A percentile compares a stretch with the other conserved stretches of the same genome.
Evolutionary conservation across 805 yeast genomes (phyloP).

Genomic region (Kregervanrija fluxuum): DNA sequence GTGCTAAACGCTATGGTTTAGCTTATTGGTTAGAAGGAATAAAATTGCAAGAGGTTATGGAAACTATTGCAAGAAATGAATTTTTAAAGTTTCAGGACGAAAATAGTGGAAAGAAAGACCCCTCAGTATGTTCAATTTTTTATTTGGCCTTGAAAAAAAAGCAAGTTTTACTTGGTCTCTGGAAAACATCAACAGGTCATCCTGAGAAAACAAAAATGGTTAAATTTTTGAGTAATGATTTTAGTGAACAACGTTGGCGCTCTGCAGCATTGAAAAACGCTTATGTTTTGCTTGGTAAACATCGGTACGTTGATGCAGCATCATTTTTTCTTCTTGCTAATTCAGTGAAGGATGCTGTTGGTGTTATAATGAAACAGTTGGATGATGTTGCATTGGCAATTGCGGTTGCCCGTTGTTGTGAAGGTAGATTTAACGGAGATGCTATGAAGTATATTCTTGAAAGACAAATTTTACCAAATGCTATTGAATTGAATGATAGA

Average conservation of each 20-base stretch:
- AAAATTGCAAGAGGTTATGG: slow-evolving; percentile 47
- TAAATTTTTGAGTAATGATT: slow-evolving; percentile 71
- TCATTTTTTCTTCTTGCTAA: slow-evolving; percentile 78
- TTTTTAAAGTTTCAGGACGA: slow-evolving; percentile 37
- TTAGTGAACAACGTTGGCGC: slow-evolving; percentile 68
- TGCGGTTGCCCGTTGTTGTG: slow-evolving; percentile 72
- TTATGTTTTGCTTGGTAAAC: slow-evolving; percentile 81
- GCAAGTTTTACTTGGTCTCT: slow-evolving; percentile 66
- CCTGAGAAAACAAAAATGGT: slow-evolving; percentile 80
- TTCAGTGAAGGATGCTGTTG: slow-evolving; percentile 68
- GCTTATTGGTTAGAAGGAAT: slow-evolving; percentile 59
- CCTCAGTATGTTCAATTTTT: slow-evolving; percentile 64
- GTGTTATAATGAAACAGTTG: slow-evolving; percentile 61
- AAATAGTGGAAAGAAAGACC: slow-evolving; percentile 49
- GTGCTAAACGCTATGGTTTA: slow-evolving; percentile 53
- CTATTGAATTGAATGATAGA: slow-evolving; percentile 57
- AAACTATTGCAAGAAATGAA: slow-evolving; percentile 63
- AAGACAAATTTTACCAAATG: slow-evolving; percentile 44
- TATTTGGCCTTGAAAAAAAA: slow-evolving; percentile 76
- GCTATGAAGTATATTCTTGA: slow-evolving; percentile 43
- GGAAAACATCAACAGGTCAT: slow-evolving; percentile 73
- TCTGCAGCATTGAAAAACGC: slow-evolving; percentile 91
- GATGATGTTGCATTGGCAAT: slow-evolving; percentile 69
- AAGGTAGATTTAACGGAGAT: slow-evolving; percentile 49
- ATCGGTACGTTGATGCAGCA: slow-evolving; percentile 81